These are phyloP conservation scores for Dioscorea alata DNA, from an alignment of 106 monocot genomes.

Conservation along the genomic window DNA sequence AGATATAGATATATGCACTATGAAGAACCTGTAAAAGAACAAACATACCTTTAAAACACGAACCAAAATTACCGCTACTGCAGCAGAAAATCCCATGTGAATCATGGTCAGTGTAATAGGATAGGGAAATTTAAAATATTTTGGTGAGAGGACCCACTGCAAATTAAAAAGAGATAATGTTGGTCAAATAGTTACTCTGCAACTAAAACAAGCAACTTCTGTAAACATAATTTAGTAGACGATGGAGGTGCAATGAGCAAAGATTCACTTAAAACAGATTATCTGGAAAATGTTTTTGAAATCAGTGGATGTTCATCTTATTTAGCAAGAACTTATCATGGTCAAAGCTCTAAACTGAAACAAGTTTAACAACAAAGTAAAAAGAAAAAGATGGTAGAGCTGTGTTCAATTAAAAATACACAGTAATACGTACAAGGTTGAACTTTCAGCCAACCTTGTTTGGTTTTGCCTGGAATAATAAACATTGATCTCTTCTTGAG, in stretches of 20 bases:
- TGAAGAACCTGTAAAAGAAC: neutral
- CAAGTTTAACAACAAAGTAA: neutral
- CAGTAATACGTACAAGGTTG: no score
- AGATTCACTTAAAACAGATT: neutral
- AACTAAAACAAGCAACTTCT: neutral
- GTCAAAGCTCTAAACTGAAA: neutral
- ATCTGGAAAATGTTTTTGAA: neutral
- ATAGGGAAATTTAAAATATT: conserved; percentile 92
- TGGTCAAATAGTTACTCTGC: neutral
- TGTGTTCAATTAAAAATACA: no score
- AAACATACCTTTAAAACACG: conserved; percentile 83
- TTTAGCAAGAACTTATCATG: neutral
- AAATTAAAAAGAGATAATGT: conserved; percentile 12
- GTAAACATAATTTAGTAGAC: neutral
- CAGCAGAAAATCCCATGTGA: conserved; percentile 96
- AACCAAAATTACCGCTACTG: conserved; percentile 74
- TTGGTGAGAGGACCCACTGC: conserved; percentile 96
- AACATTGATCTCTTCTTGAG: no score
- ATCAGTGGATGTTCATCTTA: neutral
- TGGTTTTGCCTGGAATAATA: no score
- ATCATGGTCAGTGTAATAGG: conserved; percentile 98
- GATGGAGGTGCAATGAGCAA: neutral
- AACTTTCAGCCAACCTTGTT: no score
- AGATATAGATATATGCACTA: no score
- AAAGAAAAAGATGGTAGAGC: neutral